Conservation (phyloP, 345 rosid genomes). For the Pistacia integerrima region DNA sequence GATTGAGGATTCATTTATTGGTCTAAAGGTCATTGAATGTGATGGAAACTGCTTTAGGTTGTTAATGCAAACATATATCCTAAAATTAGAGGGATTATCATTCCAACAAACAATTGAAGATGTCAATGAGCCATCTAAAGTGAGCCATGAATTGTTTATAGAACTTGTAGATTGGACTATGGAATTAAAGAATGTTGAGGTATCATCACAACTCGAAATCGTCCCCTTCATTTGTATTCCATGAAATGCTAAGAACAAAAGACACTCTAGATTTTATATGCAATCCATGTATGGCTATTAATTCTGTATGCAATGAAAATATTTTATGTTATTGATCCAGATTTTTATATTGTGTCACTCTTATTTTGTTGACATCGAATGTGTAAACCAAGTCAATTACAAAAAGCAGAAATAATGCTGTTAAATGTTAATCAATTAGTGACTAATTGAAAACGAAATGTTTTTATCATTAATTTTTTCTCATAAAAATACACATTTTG, state of each 20-base stretch:
- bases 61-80: conserved; percentile 60
- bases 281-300: no score
- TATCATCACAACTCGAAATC: conserved; percentile 8
- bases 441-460: no score
- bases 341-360: background rate
- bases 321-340: no score
- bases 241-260: background rate
- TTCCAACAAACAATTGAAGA: conserved; percentile 51
- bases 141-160: conserved; percentile 68
- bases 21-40: conserved; percentile 67
- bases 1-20: conserved; percentile 70
- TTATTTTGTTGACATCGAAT: no score
- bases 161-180: conserved; percentile 51
- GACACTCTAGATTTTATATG: background rate
- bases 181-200: conserved; percentile 75
- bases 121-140: conserved; percentile 51
- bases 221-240: background rate
- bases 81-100: conserved; percentile 49
- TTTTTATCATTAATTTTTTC: no score
- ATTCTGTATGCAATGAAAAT: no score
- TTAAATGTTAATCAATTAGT: no score
- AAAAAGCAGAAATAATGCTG: no score
- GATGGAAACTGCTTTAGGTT: conserved; percentile 63
- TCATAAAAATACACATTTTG: no score
- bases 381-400: no score